phyloP scores from a whole-genome alignment of 2,329 filamentous ascomycete species.

The Fusarium concolor region DNA sequence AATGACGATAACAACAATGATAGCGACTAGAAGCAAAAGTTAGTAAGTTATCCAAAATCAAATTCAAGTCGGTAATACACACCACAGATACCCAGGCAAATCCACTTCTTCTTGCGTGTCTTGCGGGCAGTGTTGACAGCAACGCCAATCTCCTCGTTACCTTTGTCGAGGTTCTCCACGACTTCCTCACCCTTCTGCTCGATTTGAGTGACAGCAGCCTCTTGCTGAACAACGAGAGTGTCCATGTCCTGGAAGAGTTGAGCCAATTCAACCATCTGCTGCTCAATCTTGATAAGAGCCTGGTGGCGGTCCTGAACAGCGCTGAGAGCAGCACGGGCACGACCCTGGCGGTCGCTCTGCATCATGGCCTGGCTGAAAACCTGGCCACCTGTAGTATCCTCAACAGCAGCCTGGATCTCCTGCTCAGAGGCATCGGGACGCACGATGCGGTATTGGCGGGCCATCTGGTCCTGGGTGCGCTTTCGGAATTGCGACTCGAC shows the following conservation, averaged over 20 bases:
- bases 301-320: slow-evolving; percentile 86
- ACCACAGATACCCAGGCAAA: slow-evolving; percentile 82
- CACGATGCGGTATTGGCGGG: slow-evolving; percentile 90
- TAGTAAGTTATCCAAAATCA: slow-evolving; percentile 33
- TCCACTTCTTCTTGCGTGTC: slow-evolving; percentile 96
- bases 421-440: slow-evolving; percentile 81
- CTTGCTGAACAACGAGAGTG: slow-evolving; percentile 86
- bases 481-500: slow-evolving; percentile 84
- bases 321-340: slow-evolving; percentile 81
- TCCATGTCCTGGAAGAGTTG: slow-evolving; percentile 93
- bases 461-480: slow-evolving; percentile 84
- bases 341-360: slow-evolving; percentile 81
- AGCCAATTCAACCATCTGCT: slow-evolving; percentile 86
- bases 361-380: slow-evolving; percentile 91
- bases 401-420: slow-evolving; percentile 82
- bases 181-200: slow-evolving; percentile 90
- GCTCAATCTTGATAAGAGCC: slow-evolving; percentile 91
- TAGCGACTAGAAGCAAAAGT: slow-evolving; percentile 57
- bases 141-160: slow-evolving; percentile 83
- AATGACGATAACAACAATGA: slow-evolving; percentile 65
- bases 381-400: slow-evolving; percentile 77
- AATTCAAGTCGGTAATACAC: slow-evolving; percentile 46
- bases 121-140: slow-evolving; percentile 84
- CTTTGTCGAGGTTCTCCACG: slow-evolving; percentile 84
- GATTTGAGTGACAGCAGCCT: slow-evolving; percentile 81